phyloP scores from a whole-genome alignment of 768 basidiomycete species.

The Boletus sp. region DNA sequence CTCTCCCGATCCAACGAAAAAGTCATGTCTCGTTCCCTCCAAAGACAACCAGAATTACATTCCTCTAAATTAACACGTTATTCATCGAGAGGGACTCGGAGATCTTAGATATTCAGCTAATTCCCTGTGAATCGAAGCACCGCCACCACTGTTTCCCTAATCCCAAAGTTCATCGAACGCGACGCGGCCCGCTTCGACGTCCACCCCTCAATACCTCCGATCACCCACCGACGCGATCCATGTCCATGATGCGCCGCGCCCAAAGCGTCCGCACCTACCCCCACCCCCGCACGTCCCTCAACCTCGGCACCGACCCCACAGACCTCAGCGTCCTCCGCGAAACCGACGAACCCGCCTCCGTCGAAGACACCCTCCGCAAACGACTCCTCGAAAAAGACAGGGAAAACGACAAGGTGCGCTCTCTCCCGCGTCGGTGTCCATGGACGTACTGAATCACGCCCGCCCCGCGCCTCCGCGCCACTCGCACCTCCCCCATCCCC shows the following conservation, averaged over 20 bases:
- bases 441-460: too few species aligned
- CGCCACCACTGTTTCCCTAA: too few species aligned
- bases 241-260: conserved; percentile 49
- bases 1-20: too few species aligned
- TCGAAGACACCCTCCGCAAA: conserved; percentile 58
- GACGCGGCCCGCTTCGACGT: too few species aligned
- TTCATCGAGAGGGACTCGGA: too few species aligned
- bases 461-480: neutral
- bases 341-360: conserved; percentile 45
- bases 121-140: too few species aligned
- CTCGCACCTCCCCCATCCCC: neutral
- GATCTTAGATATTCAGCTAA: too few species aligned
- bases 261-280: conserved; percentile 60
- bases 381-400: conserved; percentile 67
- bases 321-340: conserved; percentile 64
- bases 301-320: conserved; percentile 37
- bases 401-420: conserved; percentile 63
- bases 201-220: neutral
- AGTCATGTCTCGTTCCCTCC: too few species aligned
- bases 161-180: too few species aligned
- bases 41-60: too few species aligned
- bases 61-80: too few species aligned
- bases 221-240: neutral
- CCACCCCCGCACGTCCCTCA: conserved; percentile 49
- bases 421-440: neutral